A percentile compares a stretch with the other conserved stretches of the same genome.
These are phyloP conservation scores for Herpetomonas tarakana DNA, from an alignment of 208 protist species.

Conservation along the genomic window DNA sequence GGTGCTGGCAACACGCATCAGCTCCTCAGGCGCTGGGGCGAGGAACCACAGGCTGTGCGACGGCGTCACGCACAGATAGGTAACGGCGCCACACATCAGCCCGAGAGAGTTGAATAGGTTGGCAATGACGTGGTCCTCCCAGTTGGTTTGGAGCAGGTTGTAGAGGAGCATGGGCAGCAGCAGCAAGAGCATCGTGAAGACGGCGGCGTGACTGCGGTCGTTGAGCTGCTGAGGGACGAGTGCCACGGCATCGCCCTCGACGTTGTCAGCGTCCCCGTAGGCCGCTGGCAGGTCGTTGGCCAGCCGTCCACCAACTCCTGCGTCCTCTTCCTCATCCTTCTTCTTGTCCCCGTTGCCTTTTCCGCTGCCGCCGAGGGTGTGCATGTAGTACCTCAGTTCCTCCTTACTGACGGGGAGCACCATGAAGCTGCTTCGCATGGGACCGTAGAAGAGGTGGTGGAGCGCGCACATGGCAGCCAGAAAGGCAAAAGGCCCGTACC, in stretches of 20 bases:
- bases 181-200: slow-evolving; percentile 66
- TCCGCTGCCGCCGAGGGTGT: not conserved
- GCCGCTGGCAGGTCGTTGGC: not conserved
- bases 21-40: slow-evolving; percentile 11
- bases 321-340: slow-evolving; percentile 5
- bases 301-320: not conserved
- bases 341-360: slow-evolving; percentile 7
- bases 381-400: not conserved
- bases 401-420: slow-evolving; percentile 11
- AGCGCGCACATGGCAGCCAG: slow-evolving; percentile 48
- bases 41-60: slow-evolving; percentile 79
- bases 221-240: slow-evolving; percentile 43
- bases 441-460: slow-evolving; percentile 73
- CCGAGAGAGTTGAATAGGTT: slow-evolving; percentile 67
- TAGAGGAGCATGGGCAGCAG: slow-evolving; percentile 61
- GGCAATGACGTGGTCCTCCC: slow-evolving; percentile 37
- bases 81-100: slow-evolving; percentile 43
- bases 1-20: not conserved
- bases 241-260: not conserved
- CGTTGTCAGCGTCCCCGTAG: not conserved
- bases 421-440: slow-evolving; percentile 77
- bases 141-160: slow-evolving; percentile 70
- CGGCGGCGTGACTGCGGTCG: slow-evolving; percentile 53
- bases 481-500: slow-evolving; percentile 67
- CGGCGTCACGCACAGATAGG: slow-evolving; percentile 62